phyloP scores from a whole-genome alignment of 495 filamentous ascomycete species.

The Margaritispora aquatica region DNA sequence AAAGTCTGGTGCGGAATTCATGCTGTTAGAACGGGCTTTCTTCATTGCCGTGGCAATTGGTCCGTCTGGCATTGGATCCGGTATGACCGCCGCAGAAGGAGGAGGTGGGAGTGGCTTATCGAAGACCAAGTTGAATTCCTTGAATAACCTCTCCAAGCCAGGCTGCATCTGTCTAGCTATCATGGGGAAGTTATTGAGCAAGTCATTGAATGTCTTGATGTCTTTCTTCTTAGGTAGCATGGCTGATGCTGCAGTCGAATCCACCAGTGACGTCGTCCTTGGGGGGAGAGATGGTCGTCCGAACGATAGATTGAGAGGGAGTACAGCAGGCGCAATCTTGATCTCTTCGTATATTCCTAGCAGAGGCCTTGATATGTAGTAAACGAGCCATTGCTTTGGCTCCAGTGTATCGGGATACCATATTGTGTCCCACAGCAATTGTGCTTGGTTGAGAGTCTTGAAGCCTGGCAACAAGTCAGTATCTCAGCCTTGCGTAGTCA shows the following conservation, averaged over 20 bases:
- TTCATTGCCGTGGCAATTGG: conserved; percentile 44
- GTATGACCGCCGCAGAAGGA: conserved; percentile 52
- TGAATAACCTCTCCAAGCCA: conserved; percentile 84
- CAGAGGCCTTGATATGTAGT: conserved; percentile 92
- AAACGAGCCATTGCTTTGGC: conserved; percentile 87
- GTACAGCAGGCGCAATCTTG: conserved; percentile 54
- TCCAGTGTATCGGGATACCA: conserved; percentile 82
- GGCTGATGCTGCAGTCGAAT: conserved; percentile 25
- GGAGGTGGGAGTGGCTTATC: conserved; percentile 78
- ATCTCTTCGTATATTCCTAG: conserved; percentile 76
- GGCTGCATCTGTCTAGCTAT: conserved; percentile 96
- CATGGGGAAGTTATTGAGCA: conserved; percentile 89
- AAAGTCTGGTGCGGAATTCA: conserved; percentile 25
- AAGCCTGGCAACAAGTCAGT: conserved; percentile 56
- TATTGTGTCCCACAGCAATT: conserved; percentile 77
- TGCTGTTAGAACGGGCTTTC: conserved; percentile 41
- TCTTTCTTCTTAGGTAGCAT: conserved; percentile 68
- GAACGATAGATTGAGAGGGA: conserved; percentile 32
- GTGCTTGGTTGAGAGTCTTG: conserved; percentile 84
- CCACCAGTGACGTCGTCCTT: conserved; percentile 21
- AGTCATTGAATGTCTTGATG: conserved; percentile 81
- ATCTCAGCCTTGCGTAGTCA: neutral
- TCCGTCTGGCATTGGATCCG: conserved; percentile 43
- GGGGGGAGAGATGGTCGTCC: conserved; percentile 11
- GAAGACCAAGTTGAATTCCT: conserved; percentile 78